Base-by-base conservation (phyloP, 2,329 filamentous ascomycete species). In the Didymella exigua region DNA sequence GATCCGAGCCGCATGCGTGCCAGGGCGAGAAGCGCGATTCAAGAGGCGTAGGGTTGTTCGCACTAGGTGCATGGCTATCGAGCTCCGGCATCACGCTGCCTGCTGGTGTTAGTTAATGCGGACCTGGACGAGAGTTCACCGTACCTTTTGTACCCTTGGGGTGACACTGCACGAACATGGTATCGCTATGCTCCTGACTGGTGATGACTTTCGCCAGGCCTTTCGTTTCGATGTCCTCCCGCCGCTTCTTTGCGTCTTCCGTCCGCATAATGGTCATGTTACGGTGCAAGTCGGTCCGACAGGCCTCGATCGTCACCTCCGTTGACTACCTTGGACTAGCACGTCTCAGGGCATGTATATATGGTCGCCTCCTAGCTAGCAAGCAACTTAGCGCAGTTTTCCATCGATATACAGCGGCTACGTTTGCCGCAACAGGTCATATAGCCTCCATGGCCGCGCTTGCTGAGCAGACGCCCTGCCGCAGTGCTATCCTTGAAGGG, bases 201-300 rank as follows among this genome's bases (percentile, higher is more conserved):
- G 69, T 76, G 5, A 79, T 78, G 2, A 78, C 73, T 37, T 71
- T 77, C 0, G 67, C 63, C 19, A 79, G 56, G 0, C 60, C 57
- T 2, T 69, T 67, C 0, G 65, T 58, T 46, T 77, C 72, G 24
- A 81, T 77, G 54, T 75, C 66, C 43, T 68, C 56, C 21, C 73
- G 70, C 19, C 75, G 69, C 41, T 66, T 66, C 18, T 56, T 61
- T 6, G 78, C 78, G 44, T 79, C 73, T 9, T 65, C 59, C 2
- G 74, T 79, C 58, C 80, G 78, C 78, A 81, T 80, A 46, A 79
- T 79, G 50, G 79, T 73, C 77, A 80, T 81, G 60, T n/a, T n/a
- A n/a, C n/a, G n/a, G n/a, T n/a, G n/a, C n/a, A n/a, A n/a, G n/a
- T n/a, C n/a, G n/a, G n/a, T n/a, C n/a, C n/a, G n/a, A n/a, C n/a